Evolutionary conservation across 768 basidiomycete genomes (phyloP).

Genomic region (Suillus americanus): DNA sequence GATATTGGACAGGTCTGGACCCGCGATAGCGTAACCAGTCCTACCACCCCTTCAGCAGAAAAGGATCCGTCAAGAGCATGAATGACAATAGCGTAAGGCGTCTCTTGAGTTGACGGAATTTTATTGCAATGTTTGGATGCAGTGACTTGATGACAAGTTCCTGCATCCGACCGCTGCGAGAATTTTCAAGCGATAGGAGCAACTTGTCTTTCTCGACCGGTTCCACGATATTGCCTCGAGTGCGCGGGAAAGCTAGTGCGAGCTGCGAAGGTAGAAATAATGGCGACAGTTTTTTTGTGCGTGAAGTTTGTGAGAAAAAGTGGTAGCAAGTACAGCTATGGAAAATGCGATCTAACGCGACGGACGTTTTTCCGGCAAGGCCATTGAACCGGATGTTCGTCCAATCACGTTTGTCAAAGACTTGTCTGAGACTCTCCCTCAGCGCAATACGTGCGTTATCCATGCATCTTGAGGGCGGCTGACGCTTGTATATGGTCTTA

Average conservation of each 20-base stretch:
- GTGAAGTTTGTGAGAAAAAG: background rate
- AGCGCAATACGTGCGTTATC: background rate
- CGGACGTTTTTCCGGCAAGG: too few species aligned
- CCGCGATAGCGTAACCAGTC: constrained; percentile 7
- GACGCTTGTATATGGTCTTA: background rate
- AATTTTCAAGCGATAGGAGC: background rate
- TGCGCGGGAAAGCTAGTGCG: constrained; percentile 8
- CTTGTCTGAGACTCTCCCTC: too few species aligned
- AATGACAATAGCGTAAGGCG: background rate
- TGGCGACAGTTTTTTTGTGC: background rate
- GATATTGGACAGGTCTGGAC: background rate
- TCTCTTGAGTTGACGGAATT: constrained; percentile 4
- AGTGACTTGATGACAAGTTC: too few species aligned
- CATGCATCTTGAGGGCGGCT: background rate
- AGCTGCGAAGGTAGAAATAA: constrained; percentile 19
- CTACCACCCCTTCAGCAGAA: constrained; percentile 11
- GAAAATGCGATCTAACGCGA: too few species aligned
- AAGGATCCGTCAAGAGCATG: constrained; percentile 12
- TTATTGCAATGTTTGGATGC: background rate
- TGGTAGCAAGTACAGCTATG: too few species aligned
- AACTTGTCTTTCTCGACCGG: constrained; percentile 13
- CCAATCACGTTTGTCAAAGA: too few species aligned
- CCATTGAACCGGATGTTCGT: too few species aligned
- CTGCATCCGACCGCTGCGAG: constrained; percentile 12
- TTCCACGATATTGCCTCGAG: constrained; percentile 9